Percentiles rank a stretch among this genome's conserved stretches.
Evolutionary conservation across 2,329 filamentous ascomycete species (phyloP).

Genomic region (Colletotrichum simmondsii): DNA sequence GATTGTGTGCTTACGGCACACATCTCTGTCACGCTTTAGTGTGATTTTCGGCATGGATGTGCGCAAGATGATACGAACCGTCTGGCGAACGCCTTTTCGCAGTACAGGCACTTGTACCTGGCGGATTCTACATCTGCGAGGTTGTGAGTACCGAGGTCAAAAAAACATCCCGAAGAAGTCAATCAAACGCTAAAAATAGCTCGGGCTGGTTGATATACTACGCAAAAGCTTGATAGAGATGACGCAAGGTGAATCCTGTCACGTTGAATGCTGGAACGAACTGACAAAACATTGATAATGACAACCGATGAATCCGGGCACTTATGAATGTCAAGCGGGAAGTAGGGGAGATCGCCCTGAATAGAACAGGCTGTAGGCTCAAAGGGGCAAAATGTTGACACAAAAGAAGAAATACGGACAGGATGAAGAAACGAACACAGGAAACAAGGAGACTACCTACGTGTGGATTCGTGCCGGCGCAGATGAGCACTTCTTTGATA

Average conservation of each 20-base stretch:
- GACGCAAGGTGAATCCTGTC: not conserved
- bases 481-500: slow-evolving; percentile 42
- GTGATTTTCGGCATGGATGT: not conserved
- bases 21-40: slow-evolving; percentile 31
- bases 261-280: not conserved
- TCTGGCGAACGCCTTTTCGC: slow-evolving; percentile 36
- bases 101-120: slow-evolving; percentile 36
- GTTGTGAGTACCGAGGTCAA: not conserved
- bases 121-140: slow-evolving; percentile 25
- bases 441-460: slow-evolving; percentile 31
- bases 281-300: not conserved
- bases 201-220: not conserved
- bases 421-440: not conserved
- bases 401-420: not conserved
- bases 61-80: slow-evolving; percentile 26
- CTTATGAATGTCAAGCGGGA: not conserved
- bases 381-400: not conserved
- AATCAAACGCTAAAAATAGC: not conserved
- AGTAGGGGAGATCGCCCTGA: not conserved
- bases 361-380: not conserved
- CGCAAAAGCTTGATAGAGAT: not conserved
- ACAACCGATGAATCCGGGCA: not conserved
- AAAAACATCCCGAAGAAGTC: not conserved
- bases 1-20: slow-evolving; percentile 41
- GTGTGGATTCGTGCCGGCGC: slow-evolving; percentile 41